A percentile compares a stretch with the other conserved stretches of the same genome.
Conservation (phyloP, 768 basidiomycete genomes). For the Trametopsis cervina region DNA sequence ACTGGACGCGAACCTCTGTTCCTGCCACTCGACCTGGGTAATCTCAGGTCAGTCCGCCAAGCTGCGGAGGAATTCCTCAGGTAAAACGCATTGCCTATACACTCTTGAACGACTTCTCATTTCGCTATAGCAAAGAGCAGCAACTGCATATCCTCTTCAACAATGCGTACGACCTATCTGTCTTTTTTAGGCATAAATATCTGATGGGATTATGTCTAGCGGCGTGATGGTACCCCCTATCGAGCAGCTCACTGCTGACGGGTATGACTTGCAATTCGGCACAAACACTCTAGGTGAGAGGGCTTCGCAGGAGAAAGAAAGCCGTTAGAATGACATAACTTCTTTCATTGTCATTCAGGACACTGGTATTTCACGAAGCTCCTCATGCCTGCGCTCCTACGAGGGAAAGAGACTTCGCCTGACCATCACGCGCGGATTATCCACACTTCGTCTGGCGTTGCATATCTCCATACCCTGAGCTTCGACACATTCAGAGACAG, state of each 20-base stretch:
- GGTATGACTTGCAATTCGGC: constrained; percentile 34
- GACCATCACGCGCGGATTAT: constrained; percentile 30
- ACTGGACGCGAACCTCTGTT: constrained; percentile 21
- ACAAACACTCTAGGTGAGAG: constrained; percentile 29
- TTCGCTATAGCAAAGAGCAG: constrained; percentile 12
- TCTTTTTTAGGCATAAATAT: not conserved
- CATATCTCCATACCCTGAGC: constrained; percentile 1
- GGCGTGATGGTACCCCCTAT: constrained; percentile 29
- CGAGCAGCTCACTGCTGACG: constrained; percentile 28
- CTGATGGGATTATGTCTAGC: constrained; percentile 14
- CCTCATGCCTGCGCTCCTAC: constrained; percentile 28
- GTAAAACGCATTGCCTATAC: constrained; percentile 9
- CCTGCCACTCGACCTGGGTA: constrained; percentile 19
- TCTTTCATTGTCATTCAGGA: constrained; percentile 14
- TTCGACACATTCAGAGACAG: constrained; percentile 16
- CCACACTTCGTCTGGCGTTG: constrained; percentile 20
- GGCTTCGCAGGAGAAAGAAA: too few relatives aligned
- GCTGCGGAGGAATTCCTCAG: constrained; percentile 18
- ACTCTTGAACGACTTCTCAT: not conserved
- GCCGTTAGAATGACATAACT: too few relatives aligned
- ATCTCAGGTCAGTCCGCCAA: constrained; percentile 12
- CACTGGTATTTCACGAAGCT: constrained; percentile 31
- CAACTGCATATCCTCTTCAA: constrained; percentile 19
- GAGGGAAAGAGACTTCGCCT: constrained; percentile 23
- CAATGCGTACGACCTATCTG: constrained; percentile 12